Base-by-base conservation (phyloP, 2,329 filamentous ascomycete species). In the Fusarium albosuccineum region DNA sequence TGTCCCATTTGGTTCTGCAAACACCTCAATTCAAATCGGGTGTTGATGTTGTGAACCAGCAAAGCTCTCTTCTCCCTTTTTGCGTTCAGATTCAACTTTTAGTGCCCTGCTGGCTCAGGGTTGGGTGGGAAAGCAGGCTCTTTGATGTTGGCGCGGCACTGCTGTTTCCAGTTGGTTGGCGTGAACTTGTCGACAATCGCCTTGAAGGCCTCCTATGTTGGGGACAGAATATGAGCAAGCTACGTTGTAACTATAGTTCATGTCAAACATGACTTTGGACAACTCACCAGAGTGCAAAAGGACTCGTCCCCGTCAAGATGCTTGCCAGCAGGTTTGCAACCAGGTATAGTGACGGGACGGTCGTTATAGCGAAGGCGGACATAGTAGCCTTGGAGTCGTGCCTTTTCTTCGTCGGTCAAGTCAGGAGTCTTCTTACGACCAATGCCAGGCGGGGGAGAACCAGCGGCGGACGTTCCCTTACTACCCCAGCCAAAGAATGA, bases 341-440 rank as follows among this genome's bases (percentile, higher is more conserved):
- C 94, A 0, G 95, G 95, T 16, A 99, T 85, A 13, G 85, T 88
- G 74, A 98, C 88, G 4, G 93, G 87, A 54, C 86, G 84, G 77
- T 98, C 96, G 73, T 99, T 99, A 79, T 97, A 99, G 51, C 94
- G 87, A 60, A 99, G 78, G 16, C 96, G 89, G 13, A 99, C 95
- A 78, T 92, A 99, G 82, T 97, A 94, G 2, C 88, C 90, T 27
- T 91, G 83, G 10, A 97, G 79, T 56, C 83, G 85, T 14, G 82
- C 78, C 70, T 84, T 87, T 70, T 94, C 88, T 1, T 79, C 75
- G 1, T 83, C 78, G 0, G 82, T 84, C 57, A 96, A 81, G 11
- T 87, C 82, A 1, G 81, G 73, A 6, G 85, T 82, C 11, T 83
- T 83, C 72, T 86, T 90, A 42, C 92, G 87, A 9, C 87, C 87